Evolutionary conservation across 352 stramenopile genomes (phyloP), one percentile per base, ranked within the genome.

Genomic region (Pythium graminicola): DNA sequence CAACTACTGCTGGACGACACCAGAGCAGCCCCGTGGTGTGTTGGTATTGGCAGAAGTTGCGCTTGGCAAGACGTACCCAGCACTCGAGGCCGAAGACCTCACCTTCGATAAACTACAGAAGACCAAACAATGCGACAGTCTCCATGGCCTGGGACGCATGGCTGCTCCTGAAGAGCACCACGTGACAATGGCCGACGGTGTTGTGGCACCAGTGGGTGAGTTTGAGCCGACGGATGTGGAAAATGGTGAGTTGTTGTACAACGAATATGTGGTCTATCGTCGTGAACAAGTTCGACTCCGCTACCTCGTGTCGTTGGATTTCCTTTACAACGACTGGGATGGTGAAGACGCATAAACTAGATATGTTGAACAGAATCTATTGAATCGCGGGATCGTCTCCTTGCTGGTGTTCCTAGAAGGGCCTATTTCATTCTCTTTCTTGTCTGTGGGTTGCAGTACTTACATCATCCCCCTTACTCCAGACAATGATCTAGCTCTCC

Each of bases 231-330:
- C 69, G 16, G 65, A 73, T 17, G 27, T 46, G 14, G 68, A 57
- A 8, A 65, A 49, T 17, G 77, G 70, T 8, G 60, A 57, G 16
- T 56, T 86, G 54, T 65, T 83, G 5, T 86, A 80, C 62, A 86
- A 85, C 59, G 77, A 88, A 51, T 88, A 78, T 49, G 75, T 88
- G 41, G 77, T 88, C 40, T 88, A 86, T 50, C 74, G 73, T 9
- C 61, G 70, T 26, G 74, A 85, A 31, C 77, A 88, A 66, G 74
- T 86, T 42, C 73, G 72, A 31, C 51, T 86, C 57, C 72, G 72
- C 23, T 83, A 86, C 57, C 50, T 83, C 16, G 65, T 86, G 48
- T 71, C 61, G 17, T 57, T 73, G 27, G 70, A 77, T 28, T 82
- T 82, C n/a, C 38, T 49, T 10, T 62, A 62, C 47, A 67, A 75